Evolutionary conservation across 768 basidiomycete species (phyloP), one percentile per base, ranked within the genome.

Genomic region (Lactifluus pinguis): DNA sequence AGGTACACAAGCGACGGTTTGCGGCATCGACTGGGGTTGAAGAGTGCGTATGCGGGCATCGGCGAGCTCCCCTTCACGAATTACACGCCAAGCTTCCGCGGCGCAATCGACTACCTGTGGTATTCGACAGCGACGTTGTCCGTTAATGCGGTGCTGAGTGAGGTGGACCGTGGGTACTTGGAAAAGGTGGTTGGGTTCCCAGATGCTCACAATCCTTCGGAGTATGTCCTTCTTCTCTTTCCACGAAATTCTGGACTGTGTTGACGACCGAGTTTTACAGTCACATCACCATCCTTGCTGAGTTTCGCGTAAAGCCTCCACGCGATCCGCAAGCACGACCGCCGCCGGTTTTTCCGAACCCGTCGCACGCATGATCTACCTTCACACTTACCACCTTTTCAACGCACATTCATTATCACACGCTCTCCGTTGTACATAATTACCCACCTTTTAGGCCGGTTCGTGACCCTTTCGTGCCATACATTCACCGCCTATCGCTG

Each of bases 151-250:
- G 83, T 95, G n/a, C 77, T 98, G 48, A 90, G 90, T 14, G 92
- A 89, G 71, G 85, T 98, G 60, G 94, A 98, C 70, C 79, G 78
- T 67, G 70, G 70, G 29, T 99, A 99, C 76, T 71, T 98, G 70
- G 84, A 87, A 65, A 92, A 92, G 76, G 84, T 84, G 17, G 95
- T 98, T 49, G 97, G 97, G 41, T 98, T 98, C 80, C 97, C 97
- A 32, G 95, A 98, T 72, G 83, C 86, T 2, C 92, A 98, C 71
- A 97, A 94, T 80, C 93, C 95, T 25, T 95, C 93, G 61, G 95
- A 98, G 94, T 98, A 73, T 86, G 15, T 49, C 61, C 58, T 65
- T 63, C 39, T 32, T 25, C 19, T 39, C 19, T 64, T 53, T 34
- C 13, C 45, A 59, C 59, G 68, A 45, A 67, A 57, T 54, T 63